Evolutionary conservation across 2,329 filamentous ascomycete species (phyloP), one percentile per base, ranked within the genome.

Genomic region (Exophiala lecanii-corni): DNA sequence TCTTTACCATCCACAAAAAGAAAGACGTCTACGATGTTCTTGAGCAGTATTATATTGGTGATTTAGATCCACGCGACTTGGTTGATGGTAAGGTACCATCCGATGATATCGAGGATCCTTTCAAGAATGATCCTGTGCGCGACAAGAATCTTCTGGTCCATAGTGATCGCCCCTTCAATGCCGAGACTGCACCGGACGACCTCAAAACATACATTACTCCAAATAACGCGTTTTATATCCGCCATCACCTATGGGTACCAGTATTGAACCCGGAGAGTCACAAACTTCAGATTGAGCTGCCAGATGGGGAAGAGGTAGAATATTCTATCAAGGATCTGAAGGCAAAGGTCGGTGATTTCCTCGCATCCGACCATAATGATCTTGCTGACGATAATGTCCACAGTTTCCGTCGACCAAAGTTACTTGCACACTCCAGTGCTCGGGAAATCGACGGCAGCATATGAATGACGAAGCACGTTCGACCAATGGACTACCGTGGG

Each of bases 1-100:
- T 85, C 40, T 85, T 85, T 58, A 70, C 73, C 35, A 84, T 84
- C 45, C 81, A 85, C 65, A 80, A 84, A 58, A 71, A 74, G 13
- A 69, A 76, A 31, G 76, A 84, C 47, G 79, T 84, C 4, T 72
- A 74, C 46, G 77, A 82, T 38, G 81, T 84, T 30, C 67, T 85
- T 1, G 70, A 77, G n/a, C 72, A 79, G 52, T 85, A 80, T 56
- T 65, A 74, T 18, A 79, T 85, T 35, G 81, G 81, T 19, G 74
- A 72, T 35, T 70, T 85, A 2, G 73, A 84, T 49, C 61, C 63
- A 1, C 67, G 64, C 7, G 81, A 85, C 55, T 69, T 84, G 2
- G 56, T 74, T n/a, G 64, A 79, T 43, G 79, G 79, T 10, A 64
- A 65, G 33, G 73, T 79, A 0, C 67, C 73, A 1, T 66, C 69